Evolutionary conservation across 441 rosid species (phyloP).

Genomic region (Populus tomentosa): DNA sequence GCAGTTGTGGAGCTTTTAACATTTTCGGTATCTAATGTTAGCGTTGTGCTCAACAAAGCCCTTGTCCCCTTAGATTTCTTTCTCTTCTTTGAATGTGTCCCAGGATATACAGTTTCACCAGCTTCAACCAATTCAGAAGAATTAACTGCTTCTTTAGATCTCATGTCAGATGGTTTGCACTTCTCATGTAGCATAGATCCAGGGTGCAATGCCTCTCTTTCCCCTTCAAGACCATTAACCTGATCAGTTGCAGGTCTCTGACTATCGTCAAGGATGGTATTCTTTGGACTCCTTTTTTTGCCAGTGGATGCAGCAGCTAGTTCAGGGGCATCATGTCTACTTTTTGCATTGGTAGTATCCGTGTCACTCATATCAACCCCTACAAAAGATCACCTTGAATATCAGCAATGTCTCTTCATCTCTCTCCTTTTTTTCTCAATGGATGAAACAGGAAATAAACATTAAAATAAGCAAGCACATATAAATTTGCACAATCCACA

Average conservation of each 20-base stretch:
- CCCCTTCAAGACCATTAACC: slow-evolving; percentile 15
- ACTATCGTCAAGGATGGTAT: neutral
- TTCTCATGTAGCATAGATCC: slow-evolving; percentile 4
- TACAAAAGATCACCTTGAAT: slow-evolving; percentile 14
- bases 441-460: neutral
- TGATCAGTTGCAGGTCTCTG: slow-evolving; percentile 12
- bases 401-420: slow-evolving; percentile 6
- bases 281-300: neutral
- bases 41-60: neutral
- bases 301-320: slow-evolving; percentile 1
- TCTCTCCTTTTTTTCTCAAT: neutral
- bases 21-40: slow-evolving; percentile 11
- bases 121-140: neutral
- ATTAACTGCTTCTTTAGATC: neutral
- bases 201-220: slow-evolving; percentile 3
- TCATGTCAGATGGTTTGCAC: slow-evolving; percentile 10
- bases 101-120: slow-evolving; percentile 10
- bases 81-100: slow-evolving; percentile 27
- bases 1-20: slow-evolving; percentile 1
- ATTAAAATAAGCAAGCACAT: neutral
- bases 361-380: slow-evolving; percentile 19
- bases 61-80: slow-evolving; percentile 30
- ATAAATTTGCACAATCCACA: neutral
- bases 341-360: slow-evolving; percentile 19
- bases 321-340: slow-evolving; percentile 14